Percentiles rank a stretch among this genome's conserved stretches.
Evolutionary conservation across 306 rosid species (phyloP).

Genomic region (Prinsepia uniflora): DNA sequence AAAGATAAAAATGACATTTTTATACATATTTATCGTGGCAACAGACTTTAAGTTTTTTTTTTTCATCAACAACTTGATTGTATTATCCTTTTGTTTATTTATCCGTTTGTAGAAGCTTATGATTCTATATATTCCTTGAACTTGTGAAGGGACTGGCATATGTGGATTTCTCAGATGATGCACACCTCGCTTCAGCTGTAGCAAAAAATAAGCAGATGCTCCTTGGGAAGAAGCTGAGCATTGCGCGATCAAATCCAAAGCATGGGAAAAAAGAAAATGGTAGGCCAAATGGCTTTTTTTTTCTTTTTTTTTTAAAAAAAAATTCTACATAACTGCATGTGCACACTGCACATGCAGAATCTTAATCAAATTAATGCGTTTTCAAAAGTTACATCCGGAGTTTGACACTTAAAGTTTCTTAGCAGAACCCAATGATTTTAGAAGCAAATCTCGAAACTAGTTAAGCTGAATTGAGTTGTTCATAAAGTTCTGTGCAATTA

Average conservation of each 20-base stretch:
- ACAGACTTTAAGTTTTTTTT: neutral
- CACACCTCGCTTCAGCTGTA: conserved; percentile 73
- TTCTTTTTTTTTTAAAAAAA: too few relatives aligned
- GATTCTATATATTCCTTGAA: neutral
- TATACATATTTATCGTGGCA: neutral
- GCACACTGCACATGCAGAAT: conserved; percentile 7
- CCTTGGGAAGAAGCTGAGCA: conserved; percentile 75
- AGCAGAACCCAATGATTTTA: too few relatives aligned
- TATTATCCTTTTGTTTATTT: neutral
- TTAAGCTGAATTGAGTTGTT: neutral
- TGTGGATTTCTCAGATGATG: conserved; percentile 76
- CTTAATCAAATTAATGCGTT: neutral
- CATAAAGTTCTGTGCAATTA: too few relatives aligned
- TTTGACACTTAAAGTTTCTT: neutral
- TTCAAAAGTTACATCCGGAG: neutral
- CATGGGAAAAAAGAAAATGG: conserved; percentile 52
- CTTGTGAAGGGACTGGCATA: conserved; percentile 82
- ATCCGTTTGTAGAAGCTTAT: neutral
- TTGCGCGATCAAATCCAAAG: conserved; percentile 78
- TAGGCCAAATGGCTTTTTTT: conserved; percentile 26
- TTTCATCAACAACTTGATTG: neutral
- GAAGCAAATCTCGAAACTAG: neutral
- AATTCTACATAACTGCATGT: neutral
- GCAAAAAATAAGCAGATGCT: conserved; percentile 60
- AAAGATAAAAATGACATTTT: neutral